Percentiles rank a stretch among this genome's conserved stretches.
These are phyloP conservation scores for Ganoderma boninense DNA, from an alignment of 1,284 basidiomycete species.

Conservation along the genomic window DNA sequence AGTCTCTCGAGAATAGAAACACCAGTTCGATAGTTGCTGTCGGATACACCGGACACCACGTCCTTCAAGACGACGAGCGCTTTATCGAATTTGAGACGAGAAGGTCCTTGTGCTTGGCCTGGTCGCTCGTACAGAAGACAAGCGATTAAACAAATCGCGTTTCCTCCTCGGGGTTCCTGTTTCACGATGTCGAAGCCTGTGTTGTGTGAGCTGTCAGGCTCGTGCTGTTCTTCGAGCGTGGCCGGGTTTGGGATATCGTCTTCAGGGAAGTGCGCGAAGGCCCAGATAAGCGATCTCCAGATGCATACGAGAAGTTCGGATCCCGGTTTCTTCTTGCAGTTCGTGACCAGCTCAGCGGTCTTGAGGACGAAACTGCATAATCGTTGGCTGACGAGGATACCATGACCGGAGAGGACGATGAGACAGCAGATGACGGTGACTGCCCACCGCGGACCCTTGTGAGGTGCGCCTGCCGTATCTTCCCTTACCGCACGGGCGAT, in stretches of 20 bases:
- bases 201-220: constrained; percentile 26
- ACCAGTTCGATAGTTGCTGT: constrained; percentile 46
- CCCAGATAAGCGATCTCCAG: constrained; percentile 67
- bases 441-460: constrained; percentile 46
- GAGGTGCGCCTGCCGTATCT: constrained; percentile 30
- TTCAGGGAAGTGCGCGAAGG: constrained; percentile 46
- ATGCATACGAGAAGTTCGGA: constrained; percentile 51
- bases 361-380: constrained; percentile 52
- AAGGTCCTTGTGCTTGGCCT: neutral
- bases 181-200: constrained; percentile 49
- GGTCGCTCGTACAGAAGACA: constrained; percentile 43
- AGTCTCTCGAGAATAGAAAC: constrained; percentile 50
- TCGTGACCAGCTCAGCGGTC: constrained; percentile 43
- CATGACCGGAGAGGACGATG: constrained; percentile 54
- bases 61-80: constrained; percentile 47
- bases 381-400: constrained; percentile 50
- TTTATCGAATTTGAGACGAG: constrained; percentile 35
- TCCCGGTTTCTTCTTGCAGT: constrained; percentile 43
- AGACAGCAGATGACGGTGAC: constrained; percentile 53
- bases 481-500: constrained; percentile 34
- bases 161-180: constrained; percentile 53
- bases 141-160: constrained; percentile 49
- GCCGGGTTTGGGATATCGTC: constrained; percentile 25
- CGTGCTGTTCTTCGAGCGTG: constrained; percentile 25
- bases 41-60: constrained; percentile 46